Base-by-base conservation (phyloP, 139 green algal genomes). In the Coelastrella sp. region DNA sequence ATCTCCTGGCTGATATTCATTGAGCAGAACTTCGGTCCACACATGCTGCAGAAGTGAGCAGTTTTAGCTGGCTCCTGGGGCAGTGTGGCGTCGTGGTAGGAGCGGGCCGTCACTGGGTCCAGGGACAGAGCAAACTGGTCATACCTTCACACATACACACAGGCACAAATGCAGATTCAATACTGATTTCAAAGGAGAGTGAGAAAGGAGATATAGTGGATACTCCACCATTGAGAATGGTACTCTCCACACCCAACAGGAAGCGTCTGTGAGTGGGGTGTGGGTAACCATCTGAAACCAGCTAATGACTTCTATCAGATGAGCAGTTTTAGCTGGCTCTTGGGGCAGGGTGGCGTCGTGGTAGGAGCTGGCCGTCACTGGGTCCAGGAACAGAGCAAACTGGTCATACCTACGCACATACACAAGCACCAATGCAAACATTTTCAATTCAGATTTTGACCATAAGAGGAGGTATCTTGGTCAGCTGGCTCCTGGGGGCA, bases 91-190 rank as follows among this genome's bases (percentile, higher is more conserved):
- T 99, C 97, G 87, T 99, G 97, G 92, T 96, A 98, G 17, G 93
- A 73, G 68, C 92, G 94, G 0, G 97, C 97, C 10, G 96, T 98
- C 3, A 98, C 95, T 2, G 98, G 98, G 91, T 99, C 98, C 90
- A 99, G 95, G 20, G 93, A 95, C 76, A 99, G 93, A 73, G 98
- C 96, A 94, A 99, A 99, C 95, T 99, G 98, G 93, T 99, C 98
- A 32, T 95, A 92, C 95, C 95, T 96, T 58, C 61, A 23, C 14
- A 76, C 6, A 6, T 8, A 6, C 7, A 8, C 16, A n/a, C 68
- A 76, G 68, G 16, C 68, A 75, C 14, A 75, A 5, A 47, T 47
- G 32, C 32, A 47, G 32, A 47, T 1, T 47, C 32, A 47, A 47
- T 1, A 47, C 32, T 47, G 32, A 47, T 47, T 47, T 47, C 32